Conservation (phyloP, 768 basidiomycete species). For the Daedaleopsis sinensis region DNA sequence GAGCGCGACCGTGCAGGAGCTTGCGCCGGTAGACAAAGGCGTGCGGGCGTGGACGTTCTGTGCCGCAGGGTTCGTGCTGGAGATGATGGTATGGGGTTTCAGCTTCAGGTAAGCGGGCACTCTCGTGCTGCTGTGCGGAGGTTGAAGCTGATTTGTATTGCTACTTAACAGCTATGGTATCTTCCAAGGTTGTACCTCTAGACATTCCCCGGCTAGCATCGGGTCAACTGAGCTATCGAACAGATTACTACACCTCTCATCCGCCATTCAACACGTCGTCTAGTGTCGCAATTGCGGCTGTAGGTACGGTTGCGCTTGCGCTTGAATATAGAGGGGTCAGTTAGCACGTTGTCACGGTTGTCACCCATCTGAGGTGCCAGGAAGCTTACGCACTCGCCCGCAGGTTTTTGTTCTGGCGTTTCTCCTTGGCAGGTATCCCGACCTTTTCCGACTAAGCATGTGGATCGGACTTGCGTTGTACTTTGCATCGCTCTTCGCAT, state of each 20-base stretch:
- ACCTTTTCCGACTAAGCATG: slow-evolving; percentile 12
- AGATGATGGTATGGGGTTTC: slow-evolving; percentile 29
- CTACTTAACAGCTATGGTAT: slow-evolving; percentile 25
- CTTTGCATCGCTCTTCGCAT: slow-evolving; percentile 12
- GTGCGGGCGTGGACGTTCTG: slow-evolving; percentile 27
- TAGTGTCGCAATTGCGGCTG: slow-evolving; percentile 20
- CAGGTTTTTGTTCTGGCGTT: background rate
- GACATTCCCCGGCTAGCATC: background rate
- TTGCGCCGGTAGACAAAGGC: slow-evolving; percentile 23
- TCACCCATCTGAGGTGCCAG: no score
- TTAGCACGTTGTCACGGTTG: no score
- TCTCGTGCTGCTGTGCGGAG: background rate
- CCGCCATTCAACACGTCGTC: slow-evolving; percentile 24
- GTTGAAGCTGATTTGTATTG: background rate
- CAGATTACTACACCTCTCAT: slow-evolving; percentile 27
- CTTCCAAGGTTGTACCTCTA: slow-evolving; percentile 19
- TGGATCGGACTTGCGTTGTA: slow-evolving; percentile 16
- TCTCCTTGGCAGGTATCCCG: slow-evolving; percentile 9
- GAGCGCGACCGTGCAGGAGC: slow-evolving; percentile 22
- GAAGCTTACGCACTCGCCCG: no score
- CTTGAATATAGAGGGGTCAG: slow-evolving; percentile 26
- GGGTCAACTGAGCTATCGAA: no score
- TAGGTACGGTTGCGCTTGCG: slow-evolving; percentile 22
- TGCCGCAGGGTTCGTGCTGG: slow-evolving; percentile 20
- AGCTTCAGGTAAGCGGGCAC: slow-evolving; percentile 21